A percentile compares a stretch with the other conserved stretches of the same genome.
phyloP scores from a whole-genome alignment of 2,329 filamentous ascomycete genomes.

The Colletotrichum sp. region DNA sequence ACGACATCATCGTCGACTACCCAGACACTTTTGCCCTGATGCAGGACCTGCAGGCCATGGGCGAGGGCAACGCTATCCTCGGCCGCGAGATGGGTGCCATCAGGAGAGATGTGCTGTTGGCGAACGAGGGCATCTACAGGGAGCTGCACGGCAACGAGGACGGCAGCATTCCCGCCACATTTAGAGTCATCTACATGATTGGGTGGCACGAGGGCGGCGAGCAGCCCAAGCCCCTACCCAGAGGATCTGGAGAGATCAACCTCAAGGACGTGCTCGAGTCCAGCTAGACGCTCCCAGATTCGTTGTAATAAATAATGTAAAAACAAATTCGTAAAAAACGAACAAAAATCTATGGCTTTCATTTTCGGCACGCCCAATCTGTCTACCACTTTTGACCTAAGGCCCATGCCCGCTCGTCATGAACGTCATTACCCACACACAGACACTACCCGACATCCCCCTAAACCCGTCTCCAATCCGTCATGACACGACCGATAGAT shows the following conservation, averaged over 20 bases:
- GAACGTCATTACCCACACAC: slow-evolving; percentile 8
- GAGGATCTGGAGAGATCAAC: slow-evolving; percentile 86
- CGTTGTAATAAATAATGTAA: not conserved
- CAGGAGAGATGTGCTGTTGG: slow-evolving; percentile 81
- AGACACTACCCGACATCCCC: not conserved
- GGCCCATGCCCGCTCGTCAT: slow-evolving; percentile 8
- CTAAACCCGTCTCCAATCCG: slow-evolving; percentile 89
- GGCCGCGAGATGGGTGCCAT: slow-evolving; percentile 83
- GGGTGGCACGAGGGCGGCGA: slow-evolving; percentile 89
- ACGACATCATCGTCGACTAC: slow-evolving; percentile 96
- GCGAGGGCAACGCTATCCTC: slow-evolving; percentile 88
- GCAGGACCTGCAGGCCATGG: slow-evolving; percentile 95
- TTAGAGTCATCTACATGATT: slow-evolving; percentile 97
- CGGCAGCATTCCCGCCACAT: slow-evolving; percentile 83
- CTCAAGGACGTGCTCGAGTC: slow-evolving; percentile 78
- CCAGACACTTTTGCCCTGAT: slow-evolving; percentile 90
- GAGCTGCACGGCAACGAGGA: slow-evolving; percentile 85
- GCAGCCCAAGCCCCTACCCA: slow-evolving; percentile 79
- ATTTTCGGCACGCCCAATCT: slow-evolving; percentile 8
- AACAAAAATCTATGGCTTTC: slow-evolving; percentile 19
- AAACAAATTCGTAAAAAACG: not conserved
- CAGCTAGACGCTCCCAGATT: slow-evolving; percentile 34
- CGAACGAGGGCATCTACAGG: slow-evolving; percentile 86
- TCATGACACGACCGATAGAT: slow-evolving; percentile 93
- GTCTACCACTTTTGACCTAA: not conserved